These are phyloP conservation scores for Fusarium sp. DNA, from an alignment of 2,329 filamentous ascomycete genomes.

Conservation along the genomic window DNA sequence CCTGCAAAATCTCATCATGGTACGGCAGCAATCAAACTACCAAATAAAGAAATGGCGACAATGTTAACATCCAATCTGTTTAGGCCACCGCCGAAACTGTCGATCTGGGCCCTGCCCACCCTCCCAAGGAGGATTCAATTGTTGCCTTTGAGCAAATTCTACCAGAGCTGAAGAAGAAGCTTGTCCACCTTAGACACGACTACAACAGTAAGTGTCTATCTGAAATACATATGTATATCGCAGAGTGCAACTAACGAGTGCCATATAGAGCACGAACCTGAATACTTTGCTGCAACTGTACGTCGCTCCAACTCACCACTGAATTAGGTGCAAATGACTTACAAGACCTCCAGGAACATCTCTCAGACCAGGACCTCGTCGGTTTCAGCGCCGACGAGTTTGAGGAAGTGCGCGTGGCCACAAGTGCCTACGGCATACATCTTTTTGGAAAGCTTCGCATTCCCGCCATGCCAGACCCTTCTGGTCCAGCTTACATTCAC, in stretches of 20 bases:
- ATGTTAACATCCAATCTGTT: constrained; percentile 2
- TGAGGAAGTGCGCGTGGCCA: constrained; percentile 92
- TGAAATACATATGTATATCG: not conserved
- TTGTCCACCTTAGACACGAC: constrained; percentile 62
- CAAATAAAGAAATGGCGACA: not conserved
- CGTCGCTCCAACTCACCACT: constrained; percentile 2
- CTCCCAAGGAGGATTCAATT: constrained; percentile 63
- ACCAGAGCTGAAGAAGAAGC: constrained; percentile 62
- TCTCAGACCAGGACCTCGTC: constrained; percentile 83
- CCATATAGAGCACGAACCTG: constrained; percentile 63
- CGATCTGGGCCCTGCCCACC: constrained; percentile 60
- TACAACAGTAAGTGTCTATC: constrained; percentile 54
- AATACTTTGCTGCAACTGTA: constrained; percentile 65
- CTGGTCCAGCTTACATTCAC: constrained; percentile 79
- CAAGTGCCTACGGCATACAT: constrained; percentile 81
- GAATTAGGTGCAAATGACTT: not conserved
- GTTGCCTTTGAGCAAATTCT: constrained; percentile 62
- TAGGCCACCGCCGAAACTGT: constrained; percentile 67
- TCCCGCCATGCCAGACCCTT: constrained; percentile 53
- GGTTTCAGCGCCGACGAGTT: constrained; percentile 84
- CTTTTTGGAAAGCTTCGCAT: constrained; percentile 81
- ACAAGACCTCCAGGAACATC: constrained; percentile 16
- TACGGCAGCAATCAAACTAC: constrained; percentile 1
- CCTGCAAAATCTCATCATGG: constrained; percentile 30
- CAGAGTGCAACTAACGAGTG: constrained; percentile 4